Base-by-base conservation (phyloP, 306 rosid genomes). In the Medicago ruthenica region DNA sequence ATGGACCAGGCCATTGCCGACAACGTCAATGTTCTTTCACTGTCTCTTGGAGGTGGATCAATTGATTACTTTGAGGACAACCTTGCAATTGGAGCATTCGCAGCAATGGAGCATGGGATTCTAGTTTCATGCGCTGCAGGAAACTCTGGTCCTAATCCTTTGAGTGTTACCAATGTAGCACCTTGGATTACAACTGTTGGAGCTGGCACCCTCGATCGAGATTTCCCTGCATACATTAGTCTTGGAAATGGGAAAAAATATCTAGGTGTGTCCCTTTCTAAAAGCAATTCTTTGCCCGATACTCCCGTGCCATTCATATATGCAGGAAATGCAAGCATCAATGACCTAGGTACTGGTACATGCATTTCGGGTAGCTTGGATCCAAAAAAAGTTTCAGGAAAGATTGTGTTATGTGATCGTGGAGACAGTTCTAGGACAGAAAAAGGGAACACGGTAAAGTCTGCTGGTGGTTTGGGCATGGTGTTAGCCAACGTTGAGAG, bases 161-260 rank as follows among this genome's bases (percentile, higher is more conserved):
- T 7, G 31, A 75, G 85, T 54, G 36, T 89, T 18, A 73, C 86
- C 0, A 93, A 93, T 36, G n/a, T 74, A 6, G 96, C 98, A n/a
- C 98, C 98, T 17, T 93, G 98, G 98, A 83, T 93, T 60, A 87
- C 90, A 0, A 91, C 96, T 14, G 94, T 93, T 1, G 98, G 97
- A 13, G 98, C 97, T 15, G 97, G 98, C 44, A 91, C 97, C 18
- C 70, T 93, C 9, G 98, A 93, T 82, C 97, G 98, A 1, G 94
- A 89, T 61, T 93, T 93, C 53, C 96, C 94, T 0, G 93, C 93
- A 0, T 80, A 17, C 2, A 89, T 87, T 7, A 83, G 74, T 72
- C 85, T 93, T 14, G 94, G 96, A 9, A 89, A 87, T 58, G 98
- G 96, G 5, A 47, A 88, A 53, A 89, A 87, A 65, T 82, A 73